These are phyloP conservation scores for Russula sp. DNA, from an alignment of 768 basidiomycete genomes.

Conservation along the genomic window DNA sequence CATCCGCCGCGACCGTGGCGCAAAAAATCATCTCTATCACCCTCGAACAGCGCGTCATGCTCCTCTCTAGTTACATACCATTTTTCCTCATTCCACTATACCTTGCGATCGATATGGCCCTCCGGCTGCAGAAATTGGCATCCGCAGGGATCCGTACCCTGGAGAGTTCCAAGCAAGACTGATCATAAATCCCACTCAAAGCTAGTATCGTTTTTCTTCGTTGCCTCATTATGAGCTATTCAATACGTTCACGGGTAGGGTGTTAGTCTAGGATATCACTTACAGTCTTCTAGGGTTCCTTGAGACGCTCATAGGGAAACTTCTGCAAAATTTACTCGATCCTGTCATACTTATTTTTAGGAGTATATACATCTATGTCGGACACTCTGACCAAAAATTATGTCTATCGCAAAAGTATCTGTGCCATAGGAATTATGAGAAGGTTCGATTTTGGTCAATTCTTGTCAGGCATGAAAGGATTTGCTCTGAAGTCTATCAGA, in stretches of 20 bases:
- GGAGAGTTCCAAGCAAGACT: slow-evolving; percentile 6
- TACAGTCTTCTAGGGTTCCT: too few species aligned
- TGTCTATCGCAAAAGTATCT: too few species aligned
- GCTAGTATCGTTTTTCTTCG: not conserved
- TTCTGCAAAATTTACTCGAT: too few species aligned
- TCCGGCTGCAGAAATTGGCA: slow-evolving; percentile 28
- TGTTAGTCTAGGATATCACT: not conserved
- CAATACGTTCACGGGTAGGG: not conserved
- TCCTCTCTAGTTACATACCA: slow-evolving; percentile 68
- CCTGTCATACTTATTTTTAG: too few species aligned
- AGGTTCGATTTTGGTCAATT: too few species aligned
- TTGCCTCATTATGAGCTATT: not conserved
- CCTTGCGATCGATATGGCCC: slow-evolving; percentile 70
- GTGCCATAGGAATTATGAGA: too few species aligned
- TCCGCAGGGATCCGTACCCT: slow-evolving; percentile 5
- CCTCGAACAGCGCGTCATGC: slow-evolving; percentile 43
- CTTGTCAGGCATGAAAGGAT: too few species aligned
- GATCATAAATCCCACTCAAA: not conserved
- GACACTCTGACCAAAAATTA: too few species aligned
- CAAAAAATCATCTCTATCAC: slow-evolving; percentile 39
- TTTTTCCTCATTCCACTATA: slow-evolving; percentile 66
- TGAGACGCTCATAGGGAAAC: too few species aligned
- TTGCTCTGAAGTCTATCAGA: too few species aligned
- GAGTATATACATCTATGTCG: too few species aligned
- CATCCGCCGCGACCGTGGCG: slow-evolving; percentile 32